These are phyloP conservation scores for Mycena indigotica DNA, from an alignment of 768 basidiomycete species.

Conservation along the genomic window DNA sequence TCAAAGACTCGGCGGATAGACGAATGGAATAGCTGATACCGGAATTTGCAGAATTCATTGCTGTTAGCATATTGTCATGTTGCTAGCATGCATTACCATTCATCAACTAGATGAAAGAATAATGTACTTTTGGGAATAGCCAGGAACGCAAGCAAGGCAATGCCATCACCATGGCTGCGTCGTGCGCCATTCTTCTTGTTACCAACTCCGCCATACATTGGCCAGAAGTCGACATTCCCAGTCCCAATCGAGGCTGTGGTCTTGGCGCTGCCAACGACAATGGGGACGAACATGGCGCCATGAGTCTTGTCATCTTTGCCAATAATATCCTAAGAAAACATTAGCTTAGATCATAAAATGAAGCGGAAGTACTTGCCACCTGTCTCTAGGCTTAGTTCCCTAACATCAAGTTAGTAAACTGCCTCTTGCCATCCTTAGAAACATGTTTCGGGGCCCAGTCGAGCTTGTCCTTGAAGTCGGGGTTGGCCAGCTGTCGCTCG, in stretches of 20 bases:
- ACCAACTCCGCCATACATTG: conserved; percentile 22
- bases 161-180: conserved; percentile 8
- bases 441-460: conserved; percentile 24
- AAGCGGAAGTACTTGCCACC: conserved; percentile 29
- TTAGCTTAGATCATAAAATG: not conserved
- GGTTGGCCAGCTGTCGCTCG: conserved; percentile 23
- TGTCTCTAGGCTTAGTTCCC: conserved; percentile 32
- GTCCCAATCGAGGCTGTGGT: conserved; percentile 22
- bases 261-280: conserved; percentile 23
- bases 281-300: conserved; percentile 18
- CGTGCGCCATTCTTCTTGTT: conserved; percentile 15
- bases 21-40: conserved; percentile 23
- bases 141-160: conserved; percentile 5
- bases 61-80: conserved; percentile 9
- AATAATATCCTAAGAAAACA: conserved; percentile 28
- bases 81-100: not conserved
- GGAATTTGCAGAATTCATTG: conserved; percentile 21
- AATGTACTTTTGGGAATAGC: conserved; percentile 19
- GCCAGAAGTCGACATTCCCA: conserved; percentile 25
- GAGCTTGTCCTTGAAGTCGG: conserved; percentile 23
- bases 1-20: conserved; percentile 7
- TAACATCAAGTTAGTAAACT: conserved; percentile 26
- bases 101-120: not conserved
- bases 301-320: conserved; percentile 11
- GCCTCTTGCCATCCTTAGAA: conserved; percentile 10